Evolutionary conservation across 495 filamentous ascomycete genomes (phyloP).

Genomic region (Bacidia gigantensis): DNA sequence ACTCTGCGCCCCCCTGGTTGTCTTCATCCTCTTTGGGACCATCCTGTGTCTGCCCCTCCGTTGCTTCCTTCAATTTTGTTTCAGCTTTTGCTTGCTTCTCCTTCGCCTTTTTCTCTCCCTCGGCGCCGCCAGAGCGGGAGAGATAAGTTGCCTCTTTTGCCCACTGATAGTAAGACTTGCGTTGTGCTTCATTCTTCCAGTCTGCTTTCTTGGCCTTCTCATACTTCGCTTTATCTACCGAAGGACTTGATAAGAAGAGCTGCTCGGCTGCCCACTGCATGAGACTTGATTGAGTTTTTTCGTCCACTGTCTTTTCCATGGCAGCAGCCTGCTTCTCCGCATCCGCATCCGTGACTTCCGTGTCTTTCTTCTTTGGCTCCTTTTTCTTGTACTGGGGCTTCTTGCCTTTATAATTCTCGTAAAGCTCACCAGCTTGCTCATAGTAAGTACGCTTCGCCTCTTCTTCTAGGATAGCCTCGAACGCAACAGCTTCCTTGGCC

Average conservation of each 20-base stretch:
- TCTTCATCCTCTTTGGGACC: not conserved
- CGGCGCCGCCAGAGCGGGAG: conserved; percentile 4
- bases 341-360: conserved; percentile 14
- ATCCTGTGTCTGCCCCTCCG: not conserved
- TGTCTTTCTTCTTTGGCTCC: conserved; percentile 16
- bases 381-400: conserved; percentile 20
- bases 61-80: not conserved
- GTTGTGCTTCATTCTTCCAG: not conserved
- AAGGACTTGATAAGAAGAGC: conserved; percentile 10
- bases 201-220: conserved; percentile 1
- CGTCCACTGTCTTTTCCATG: conserved; percentile 31
- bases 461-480: conserved; percentile 41
- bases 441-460: conserved; percentile 23
- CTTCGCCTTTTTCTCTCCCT: conserved; percentile 5
- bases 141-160: conserved; percentile 2
- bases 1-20: not conserved
- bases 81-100: conserved; percentile 7
- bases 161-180: conserved; percentile 2
- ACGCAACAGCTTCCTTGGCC: conserved; percentile 43
- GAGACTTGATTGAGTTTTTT: conserved; percentile 40
- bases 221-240: conserved; percentile 1
- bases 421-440: conserved; percentile 19
- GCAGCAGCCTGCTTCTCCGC: conserved; percentile 17
- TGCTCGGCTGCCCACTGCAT: conserved; percentile 25
- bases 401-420: conserved; percentile 20